phyloP scores from a whole-genome alignment of 192 early-diverging fungal species.

The Coemansia sp. region DNA sequence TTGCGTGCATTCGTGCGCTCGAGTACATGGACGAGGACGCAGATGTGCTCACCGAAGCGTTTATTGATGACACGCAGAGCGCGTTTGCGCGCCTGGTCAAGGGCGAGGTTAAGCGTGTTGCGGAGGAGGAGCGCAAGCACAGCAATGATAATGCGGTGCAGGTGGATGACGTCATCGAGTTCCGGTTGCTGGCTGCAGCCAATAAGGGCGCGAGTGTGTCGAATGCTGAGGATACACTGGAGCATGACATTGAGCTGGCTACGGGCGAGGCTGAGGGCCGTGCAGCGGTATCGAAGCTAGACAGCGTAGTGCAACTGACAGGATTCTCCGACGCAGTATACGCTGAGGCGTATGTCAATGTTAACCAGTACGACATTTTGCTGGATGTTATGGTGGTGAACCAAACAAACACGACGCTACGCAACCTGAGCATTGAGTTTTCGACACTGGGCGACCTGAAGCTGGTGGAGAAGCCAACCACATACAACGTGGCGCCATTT shows the following conservation, averaged over 20 bases:
- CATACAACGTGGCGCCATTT: constrained; percentile 85
- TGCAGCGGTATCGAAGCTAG: constrained; percentile 87
- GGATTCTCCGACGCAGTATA: constrained; percentile 99
- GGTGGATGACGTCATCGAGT: constrained; percentile 86
- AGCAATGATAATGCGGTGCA: constrained; percentile 58
- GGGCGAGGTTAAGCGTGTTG: constrained; percentile 65
- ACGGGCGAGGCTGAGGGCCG: constrained; percentile 75
- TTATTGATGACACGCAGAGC: constrained; percentile 61
- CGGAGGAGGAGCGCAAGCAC: constrained; percentile 39
- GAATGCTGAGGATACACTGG: constrained; percentile 71
- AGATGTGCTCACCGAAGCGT: constrained; percentile 48
- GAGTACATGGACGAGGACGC: constrained; percentile 59
- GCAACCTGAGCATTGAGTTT: constrained; percentile 97
- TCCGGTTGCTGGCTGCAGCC: constrained; percentile 74
- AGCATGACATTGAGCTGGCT: constrained; percentile 86
- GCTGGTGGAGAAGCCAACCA: constrained; percentile 88
- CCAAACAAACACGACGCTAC: constrained; percentile 91
- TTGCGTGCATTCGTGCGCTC: constrained; percentile 78
- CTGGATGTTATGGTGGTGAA: constrained; percentile 96
- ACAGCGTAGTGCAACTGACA: constrained; percentile 92
- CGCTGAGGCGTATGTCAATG: constrained; percentile 95
- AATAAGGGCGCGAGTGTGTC: constrained; percentile 56
- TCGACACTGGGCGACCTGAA: constrained; percentile 98
- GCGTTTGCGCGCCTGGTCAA: constrained; percentile 59
- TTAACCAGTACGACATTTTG: constrained; percentile 97